Evolutionary conservation across 257 asterid genomes (phyloP).

Genomic region (Solanum stenotomum): DNA sequence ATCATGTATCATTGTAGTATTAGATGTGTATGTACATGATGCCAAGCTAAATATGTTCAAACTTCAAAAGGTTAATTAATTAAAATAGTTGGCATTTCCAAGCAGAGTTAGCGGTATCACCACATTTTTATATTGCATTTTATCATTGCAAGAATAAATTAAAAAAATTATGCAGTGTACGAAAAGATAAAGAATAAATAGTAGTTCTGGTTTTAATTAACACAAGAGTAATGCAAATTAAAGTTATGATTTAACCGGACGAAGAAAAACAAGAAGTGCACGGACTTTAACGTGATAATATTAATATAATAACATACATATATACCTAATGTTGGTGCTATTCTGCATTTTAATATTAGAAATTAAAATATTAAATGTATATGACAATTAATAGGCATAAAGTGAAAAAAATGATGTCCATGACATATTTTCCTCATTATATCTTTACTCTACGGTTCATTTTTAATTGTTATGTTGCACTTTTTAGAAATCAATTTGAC

Average conservation of each 20-base stretch:
- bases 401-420: too few species aligned
- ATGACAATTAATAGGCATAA: too few species aligned
- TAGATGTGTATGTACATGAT: neutral
- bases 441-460: too few species aligned
- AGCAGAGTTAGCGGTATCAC: neutral
- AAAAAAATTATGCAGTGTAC: neutral
- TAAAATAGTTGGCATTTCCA: neutral
- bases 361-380: too few species aligned
- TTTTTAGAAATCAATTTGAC: too few species aligned
- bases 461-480: too few species aligned
- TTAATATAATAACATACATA: too few species aligned
- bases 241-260: neutral
- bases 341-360: too few species aligned
- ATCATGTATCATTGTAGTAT: neutral
- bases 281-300: neutral
- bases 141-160: neutral
- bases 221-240: neutral
- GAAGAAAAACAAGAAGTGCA: neutral
- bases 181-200: neutral
- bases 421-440: too few species aligned
- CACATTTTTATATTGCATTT: neutral
- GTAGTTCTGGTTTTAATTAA: neutral
- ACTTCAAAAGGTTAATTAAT: neutral
- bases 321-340: too few species aligned
- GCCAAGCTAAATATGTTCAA: neutral